phyloP scores from a whole-genome alignment of 148 eudicot species.

The Polygonum aviculare region DNA sequence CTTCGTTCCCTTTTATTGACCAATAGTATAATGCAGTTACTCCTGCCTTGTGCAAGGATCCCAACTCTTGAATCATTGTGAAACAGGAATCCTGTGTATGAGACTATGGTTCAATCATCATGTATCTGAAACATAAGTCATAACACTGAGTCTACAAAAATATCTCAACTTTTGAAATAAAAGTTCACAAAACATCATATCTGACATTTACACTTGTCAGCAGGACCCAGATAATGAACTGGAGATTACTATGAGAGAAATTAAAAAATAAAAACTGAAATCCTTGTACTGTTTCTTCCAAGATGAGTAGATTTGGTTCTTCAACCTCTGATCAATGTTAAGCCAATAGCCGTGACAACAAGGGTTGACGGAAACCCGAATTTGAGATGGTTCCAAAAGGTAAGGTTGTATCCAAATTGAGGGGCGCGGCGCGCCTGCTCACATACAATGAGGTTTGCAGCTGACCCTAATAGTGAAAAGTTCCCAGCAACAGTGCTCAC shows the following conservation, averaged over 20 bases:
- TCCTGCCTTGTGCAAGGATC: not conserved
- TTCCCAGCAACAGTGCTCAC: slow-evolving; percentile 29
- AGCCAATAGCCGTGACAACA: slow-evolving; percentile 54
- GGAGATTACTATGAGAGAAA: too few relatives aligned
- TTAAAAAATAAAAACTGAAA: too few relatives aligned
- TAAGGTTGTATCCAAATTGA: slow-evolving; percentile 31
- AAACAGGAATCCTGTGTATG: not conserved
- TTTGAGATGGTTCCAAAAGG: slow-evolving; percentile 53
- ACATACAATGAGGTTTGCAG: slow-evolving; percentile 32
- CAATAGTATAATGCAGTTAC: not conserved
- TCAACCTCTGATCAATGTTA: slow-evolving; percentile 26
- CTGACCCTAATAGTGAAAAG: slow-evolving; percentile 23
- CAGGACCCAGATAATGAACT: too few relatives aligned
- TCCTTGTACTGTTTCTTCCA: not conserved
- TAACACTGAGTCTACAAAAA: not conserved
- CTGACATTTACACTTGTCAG: too few relatives aligned
- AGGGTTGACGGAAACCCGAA: slow-evolving; percentile 63
- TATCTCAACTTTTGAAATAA: not conserved
- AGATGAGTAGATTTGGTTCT: not conserved
- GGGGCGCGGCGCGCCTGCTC: slow-evolving; percentile 69
- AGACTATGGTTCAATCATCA: not conserved
- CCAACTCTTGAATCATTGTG: too few relatives aligned
- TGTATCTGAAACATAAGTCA: not conserved
- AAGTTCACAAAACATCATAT: too few relatives aligned
- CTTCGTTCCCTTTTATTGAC: not conserved